Percentiles rank a stretch among this genome's conserved stretches.
These are phyloP conservation scores for Coniochaeta sp. DNA, from an alignment of 2,329 filamentous ascomycete species.

Conservation along the genomic window DNA sequence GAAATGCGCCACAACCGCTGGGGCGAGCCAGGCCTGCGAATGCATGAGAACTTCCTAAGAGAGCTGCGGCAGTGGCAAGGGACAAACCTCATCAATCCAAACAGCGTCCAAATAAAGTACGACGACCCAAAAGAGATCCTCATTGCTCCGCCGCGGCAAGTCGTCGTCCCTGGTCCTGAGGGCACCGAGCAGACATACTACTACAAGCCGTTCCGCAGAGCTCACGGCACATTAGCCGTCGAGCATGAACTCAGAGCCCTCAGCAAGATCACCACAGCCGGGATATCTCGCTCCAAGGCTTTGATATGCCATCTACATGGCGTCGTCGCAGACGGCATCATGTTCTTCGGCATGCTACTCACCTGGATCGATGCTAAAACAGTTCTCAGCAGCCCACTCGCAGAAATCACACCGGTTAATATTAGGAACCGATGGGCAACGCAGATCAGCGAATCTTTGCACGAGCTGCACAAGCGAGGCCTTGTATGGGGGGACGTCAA, in stretches of 20 bases:
- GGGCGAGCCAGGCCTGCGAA: not conserved
- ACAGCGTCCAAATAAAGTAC: not conserved
- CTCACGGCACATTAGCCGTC: not conserved
- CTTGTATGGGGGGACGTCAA: slow-evolving; percentile 22
- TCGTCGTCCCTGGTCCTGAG: not conserved
- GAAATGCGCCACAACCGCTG: no score
- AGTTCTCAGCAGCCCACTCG: not conserved
- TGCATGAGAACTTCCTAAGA: slow-evolving; percentile 1
- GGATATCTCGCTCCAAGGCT: slow-evolving; percentile 1
- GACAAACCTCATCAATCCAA: slow-evolving; percentile 2
- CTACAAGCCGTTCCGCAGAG: slow-evolving; percentile 1
- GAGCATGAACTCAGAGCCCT: slow-evolving; percentile 2
- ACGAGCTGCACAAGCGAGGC: slow-evolving; percentile 4
- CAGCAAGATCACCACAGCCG: slow-evolving; percentile 1
- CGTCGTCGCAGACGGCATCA: slow-evolving; percentile 1
- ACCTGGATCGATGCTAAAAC: slow-evolving; percentile 3
- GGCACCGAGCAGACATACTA: not conserved
- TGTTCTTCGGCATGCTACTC: slow-evolving; percentile 3
- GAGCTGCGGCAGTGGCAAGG: slow-evolving; percentile 1
- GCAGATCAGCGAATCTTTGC: slow-evolving; percentile 10
- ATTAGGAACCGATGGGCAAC: slow-evolving; percentile 8
- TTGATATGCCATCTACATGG: not conserved
- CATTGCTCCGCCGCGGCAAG: slow-evolving; percentile 1
- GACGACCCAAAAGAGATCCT: slow-evolving; percentile 1
- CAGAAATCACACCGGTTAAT: not conserved